A percentile compares a stretch with the other conserved stretches of the same genome.
These are phyloP conservation scores for Alloteropsis semialata DNA, from an alignment of 176 grass and related monocot genomes.

Conservation along the genomic window DNA sequence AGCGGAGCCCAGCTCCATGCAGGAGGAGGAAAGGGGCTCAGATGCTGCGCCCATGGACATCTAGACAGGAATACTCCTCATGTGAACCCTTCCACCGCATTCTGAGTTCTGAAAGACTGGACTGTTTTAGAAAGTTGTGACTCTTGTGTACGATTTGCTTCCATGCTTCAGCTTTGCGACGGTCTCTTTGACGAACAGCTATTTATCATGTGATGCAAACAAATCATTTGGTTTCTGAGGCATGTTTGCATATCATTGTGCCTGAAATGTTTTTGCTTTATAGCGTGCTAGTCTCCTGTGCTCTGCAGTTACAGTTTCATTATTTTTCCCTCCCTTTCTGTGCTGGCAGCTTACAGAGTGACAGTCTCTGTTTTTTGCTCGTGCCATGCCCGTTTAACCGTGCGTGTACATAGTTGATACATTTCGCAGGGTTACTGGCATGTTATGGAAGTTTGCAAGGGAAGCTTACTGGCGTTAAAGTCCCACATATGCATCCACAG, in stretches of 20 bases:
- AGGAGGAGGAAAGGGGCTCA: slow-evolving; percentile 52
- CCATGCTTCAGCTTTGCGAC: not conserved
- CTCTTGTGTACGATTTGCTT: slow-evolving; percentile 27
- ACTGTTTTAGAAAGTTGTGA: slow-evolving; percentile 34
- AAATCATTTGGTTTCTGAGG: slow-evolving; percentile 23
- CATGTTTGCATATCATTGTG: not conserved
- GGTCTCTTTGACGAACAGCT: not conserved
- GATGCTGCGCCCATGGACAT: slow-evolving; percentile 83
- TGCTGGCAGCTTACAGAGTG: not conserved
- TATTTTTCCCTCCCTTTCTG: no score
- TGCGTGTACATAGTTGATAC: not conserved
- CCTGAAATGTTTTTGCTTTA: not conserved
- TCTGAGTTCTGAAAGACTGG: slow-evolving; percentile 20
- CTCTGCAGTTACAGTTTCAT: no score
- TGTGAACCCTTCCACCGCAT: not conserved
- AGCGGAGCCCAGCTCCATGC: slow-evolving; percentile 27
- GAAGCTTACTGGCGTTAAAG: no score
- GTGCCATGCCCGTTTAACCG: not conserved
- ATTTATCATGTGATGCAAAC: slow-evolving; percentile 35
- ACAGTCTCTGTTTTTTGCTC: no score
- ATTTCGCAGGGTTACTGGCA: no score
- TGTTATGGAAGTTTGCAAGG: no score
- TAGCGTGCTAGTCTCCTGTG: not conserved
- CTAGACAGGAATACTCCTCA: slow-evolving; percentile 15
- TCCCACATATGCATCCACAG: no score